Evolutionary conservation across 1,284 basidiomycete genomes (phyloP), one percentile per base, ranked within the genome.

Genomic region (Moesziomyces antarcticus): DNA sequence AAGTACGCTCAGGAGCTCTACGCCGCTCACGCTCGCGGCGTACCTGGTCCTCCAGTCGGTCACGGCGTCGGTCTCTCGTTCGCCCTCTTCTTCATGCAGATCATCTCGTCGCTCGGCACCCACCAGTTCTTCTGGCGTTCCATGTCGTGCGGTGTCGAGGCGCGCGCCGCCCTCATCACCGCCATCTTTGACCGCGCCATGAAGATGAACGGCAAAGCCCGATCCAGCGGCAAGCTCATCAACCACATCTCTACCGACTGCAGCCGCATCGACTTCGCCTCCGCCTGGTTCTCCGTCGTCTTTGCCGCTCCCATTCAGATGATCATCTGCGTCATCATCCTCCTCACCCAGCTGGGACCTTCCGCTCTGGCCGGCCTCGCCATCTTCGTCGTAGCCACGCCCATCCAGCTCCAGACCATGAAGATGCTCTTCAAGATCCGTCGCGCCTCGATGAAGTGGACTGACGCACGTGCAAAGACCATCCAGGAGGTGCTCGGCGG

Each of bases 231-330:
- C 41, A 91, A 91, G 80, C 88, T 95, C 43, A 90, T 96, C 67
- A 96, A 94, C 80, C 93, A 95, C 85, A 95, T 97, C 73, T 94
- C 92, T 5, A 95, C 94, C 0, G 95, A 97, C 84, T 90, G 93
- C 33, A 91, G 90, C 18, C 89, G 94, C 40, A 93, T 97, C 82
- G 94, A 97, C 82, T 97, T 94, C 81, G 92, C 91, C 71, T 88
- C 89, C 50, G 91, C 91, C 4, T 94, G 91, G 86, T 92, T 93
- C 70, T 85, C 86, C 57, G 89, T 93, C 87, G 86, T 88, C 20
- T 93, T 92, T 89, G 87, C 91, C 2, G 89, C 91, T 1, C 91
- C 91, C 0, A 59, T 82, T 49, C 78, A 82, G 56, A 80, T 82
- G 56, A 85, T 60, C 81, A 59, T 82, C 25, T 83, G 82, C 84